phyloP scores from a whole-genome alignment of 352 stramenopile genomes.

The Pythium brachiatum region DNA sequence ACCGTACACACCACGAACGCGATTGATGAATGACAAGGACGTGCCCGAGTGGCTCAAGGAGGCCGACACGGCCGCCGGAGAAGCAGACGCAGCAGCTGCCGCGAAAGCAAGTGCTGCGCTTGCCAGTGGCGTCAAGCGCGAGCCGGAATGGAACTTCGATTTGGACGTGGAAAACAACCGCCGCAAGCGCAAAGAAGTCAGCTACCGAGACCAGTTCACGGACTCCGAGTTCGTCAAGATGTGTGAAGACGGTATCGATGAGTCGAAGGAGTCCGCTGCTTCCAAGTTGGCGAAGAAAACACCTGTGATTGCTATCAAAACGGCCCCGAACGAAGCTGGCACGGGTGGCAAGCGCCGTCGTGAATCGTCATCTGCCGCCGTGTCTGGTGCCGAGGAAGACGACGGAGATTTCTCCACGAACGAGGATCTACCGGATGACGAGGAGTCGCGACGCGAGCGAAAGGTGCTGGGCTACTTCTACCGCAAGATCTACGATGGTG shows the following conservation, averaged over 20 bases:
- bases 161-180: slow-evolving; percentile 42
- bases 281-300: slow-evolving; percentile 27
- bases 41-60: slow-evolving; percentile 73
- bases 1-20: slow-evolving; percentile 38
- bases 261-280: slow-evolving; percentile 14
- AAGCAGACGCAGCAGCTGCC: background rate
- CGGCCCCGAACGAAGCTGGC: background rate
- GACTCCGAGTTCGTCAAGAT: slow-evolving; percentile 88
- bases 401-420: slow-evolving; percentile 29
- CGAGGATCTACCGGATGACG: slow-evolving; percentile 36
- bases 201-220: slow-evolving; percentile 82
- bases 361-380: slow-evolving; percentile 10
- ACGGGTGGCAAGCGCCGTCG: slow-evolving; percentile 15
- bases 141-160: slow-evolving; percentile 65
- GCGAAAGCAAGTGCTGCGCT: background rate
- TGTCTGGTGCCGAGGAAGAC: slow-evolving; percentile 16
- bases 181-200: slow-evolving; percentile 83
- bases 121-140: slow-evolving; percentile 31
- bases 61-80: slow-evolving; percentile 35
- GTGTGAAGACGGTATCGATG: slow-evolving; percentile 78
- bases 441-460: slow-evolving; percentile 44
- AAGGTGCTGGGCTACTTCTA: slow-evolving; percentile 83
- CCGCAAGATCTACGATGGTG: slow-evolving; percentile 81
- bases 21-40: slow-evolving; percentile 73
- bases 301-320: slow-evolving; percentile 18